Conservation (phyloP, 148 eudicot species). For the Gaultheria prostrata region DNA sequence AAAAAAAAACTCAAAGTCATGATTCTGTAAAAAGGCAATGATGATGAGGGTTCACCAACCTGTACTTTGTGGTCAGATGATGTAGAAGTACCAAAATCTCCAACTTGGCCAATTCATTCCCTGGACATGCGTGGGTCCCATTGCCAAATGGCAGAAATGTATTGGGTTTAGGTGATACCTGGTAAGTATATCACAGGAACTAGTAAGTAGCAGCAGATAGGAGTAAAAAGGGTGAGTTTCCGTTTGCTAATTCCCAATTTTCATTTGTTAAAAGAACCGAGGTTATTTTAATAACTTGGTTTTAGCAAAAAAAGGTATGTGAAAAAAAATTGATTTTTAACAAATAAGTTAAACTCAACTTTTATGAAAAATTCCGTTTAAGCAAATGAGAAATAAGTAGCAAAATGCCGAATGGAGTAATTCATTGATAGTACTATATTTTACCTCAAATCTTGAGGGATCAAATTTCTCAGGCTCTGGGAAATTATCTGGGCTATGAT, state of each 20-base stretch:
- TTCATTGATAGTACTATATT: not conserved
- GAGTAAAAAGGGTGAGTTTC: no score
- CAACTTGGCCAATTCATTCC: constrained; percentile 71
- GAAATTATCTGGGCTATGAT: constrained; percentile 65
- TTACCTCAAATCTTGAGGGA: constrained; percentile 84
- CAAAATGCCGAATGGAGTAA: no score
- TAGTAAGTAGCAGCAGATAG: not conserved
- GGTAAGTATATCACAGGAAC: constrained; percentile 21
- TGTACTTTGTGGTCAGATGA: constrained; percentile 74
- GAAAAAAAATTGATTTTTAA: no score
- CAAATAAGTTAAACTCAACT: no score
- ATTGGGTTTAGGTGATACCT: constrained; percentile 69
- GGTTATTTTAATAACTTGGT: no score
- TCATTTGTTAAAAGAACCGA: no score
- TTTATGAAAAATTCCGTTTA: no score
- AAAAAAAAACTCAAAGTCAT: not conserved
- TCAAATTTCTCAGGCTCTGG: constrained; percentile 69
- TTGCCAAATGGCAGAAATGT: constrained; percentile 78
- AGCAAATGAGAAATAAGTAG: no score
- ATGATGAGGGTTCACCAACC: constrained; percentile 31
- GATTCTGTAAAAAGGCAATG: not conserved
- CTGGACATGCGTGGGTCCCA: constrained; percentile 73
- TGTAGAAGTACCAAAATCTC: constrained; percentile 62
- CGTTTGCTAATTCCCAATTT: no score
- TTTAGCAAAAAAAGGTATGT: no score